A percentile compares a stretch with the other conserved stretches of the same genome.
phyloP scores from a whole-genome alignment of 768 basidiomycete genomes.

The Leccinum pellstonianum region DNA sequence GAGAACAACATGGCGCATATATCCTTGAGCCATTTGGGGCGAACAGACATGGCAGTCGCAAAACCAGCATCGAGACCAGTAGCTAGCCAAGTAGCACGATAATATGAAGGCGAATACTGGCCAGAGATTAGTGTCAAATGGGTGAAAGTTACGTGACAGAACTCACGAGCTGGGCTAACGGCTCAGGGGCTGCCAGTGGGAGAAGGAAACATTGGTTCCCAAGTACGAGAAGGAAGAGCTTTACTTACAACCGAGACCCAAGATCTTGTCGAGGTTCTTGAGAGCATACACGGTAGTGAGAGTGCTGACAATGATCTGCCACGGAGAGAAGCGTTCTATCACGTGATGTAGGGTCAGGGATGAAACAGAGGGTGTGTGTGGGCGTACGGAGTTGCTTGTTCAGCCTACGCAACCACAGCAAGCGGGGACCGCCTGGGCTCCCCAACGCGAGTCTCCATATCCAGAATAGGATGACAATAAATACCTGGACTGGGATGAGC shows the following conservation, averaged over 20 bases:
- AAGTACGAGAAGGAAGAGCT: background rate
- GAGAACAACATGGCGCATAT: slow-evolving; percentile 83
- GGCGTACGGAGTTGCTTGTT: slow-evolving; percentile 62
- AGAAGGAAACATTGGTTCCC: background rate
- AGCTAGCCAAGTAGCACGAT: slow-evolving; percentile 92
- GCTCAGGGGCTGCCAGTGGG: slow-evolving; percentile 74
- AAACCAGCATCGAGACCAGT: slow-evolving; percentile 98
- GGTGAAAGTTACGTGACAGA: background rate
- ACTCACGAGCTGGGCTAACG: slow-evolving; percentile 81
- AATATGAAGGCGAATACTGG: slow-evolving; percentile 90
- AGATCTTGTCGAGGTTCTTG: slow-evolving; percentile 79
- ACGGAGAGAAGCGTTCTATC: slow-evolving; percentile 86
- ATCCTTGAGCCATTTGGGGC: slow-evolving; percentile 89
- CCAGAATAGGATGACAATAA: slow-evolving; percentile 92
- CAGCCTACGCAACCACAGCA: slow-evolving; percentile 59
- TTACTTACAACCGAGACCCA: slow-evolving; percentile 70
- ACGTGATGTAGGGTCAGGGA: background rate
- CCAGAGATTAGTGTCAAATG: slow-evolving; percentile 6
- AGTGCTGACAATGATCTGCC: slow-evolving; percentile 88
- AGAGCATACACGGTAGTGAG: slow-evolving; percentile 82
- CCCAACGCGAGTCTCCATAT: slow-evolving; percentile 73
- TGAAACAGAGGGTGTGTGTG: background rate
- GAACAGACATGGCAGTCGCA: slow-evolving; percentile 91
- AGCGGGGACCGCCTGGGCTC: slow-evolving; percentile 57
- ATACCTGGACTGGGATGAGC: slow-evolving; percentile 53